Conservation (phyloP, 306 rosid genomes). For the Vachellia pachyceras region DNA sequence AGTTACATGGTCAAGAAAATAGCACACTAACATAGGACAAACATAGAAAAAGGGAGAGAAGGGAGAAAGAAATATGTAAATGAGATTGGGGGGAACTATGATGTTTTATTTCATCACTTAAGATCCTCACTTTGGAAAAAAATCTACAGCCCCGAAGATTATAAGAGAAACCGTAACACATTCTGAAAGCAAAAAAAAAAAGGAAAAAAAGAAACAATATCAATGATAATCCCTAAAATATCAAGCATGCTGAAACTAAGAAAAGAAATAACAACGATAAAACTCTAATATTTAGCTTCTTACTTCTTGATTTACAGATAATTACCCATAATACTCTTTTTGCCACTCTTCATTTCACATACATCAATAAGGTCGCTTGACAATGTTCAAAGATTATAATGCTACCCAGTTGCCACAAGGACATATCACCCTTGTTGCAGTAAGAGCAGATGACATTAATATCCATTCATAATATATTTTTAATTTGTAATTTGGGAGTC, state of each 20-base stretch:
- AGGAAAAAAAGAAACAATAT: neutral
- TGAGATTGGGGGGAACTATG: neutral
- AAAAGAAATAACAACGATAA: neutral
- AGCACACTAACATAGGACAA: neutral
- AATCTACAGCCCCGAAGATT: neutral
- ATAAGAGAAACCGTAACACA: neutral
- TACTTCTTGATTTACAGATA: neutral
- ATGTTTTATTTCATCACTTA: neutral
- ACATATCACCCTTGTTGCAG: neutral
- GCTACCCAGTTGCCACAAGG: conserved; percentile 5
- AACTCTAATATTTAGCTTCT: neutral
- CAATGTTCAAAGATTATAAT: conserved; percentile 7
- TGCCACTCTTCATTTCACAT: neutral
- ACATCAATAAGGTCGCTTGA: conserved; percentile 1
- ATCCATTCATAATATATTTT: neutral
- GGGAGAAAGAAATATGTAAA: neutral
- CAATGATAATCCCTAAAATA: neutral
- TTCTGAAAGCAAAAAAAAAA: neutral
- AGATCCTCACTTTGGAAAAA: neutral
- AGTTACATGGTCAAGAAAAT: neutral
- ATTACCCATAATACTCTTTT: neutral
- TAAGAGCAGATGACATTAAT: neutral
- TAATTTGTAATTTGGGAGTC: neutral
- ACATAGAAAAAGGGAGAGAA: neutral
- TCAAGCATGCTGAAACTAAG: neutral